phyloP scores from a whole-genome alignment of 2,329 filamentous ascomycete genomes.

The Daldinia sp. region DNA sequence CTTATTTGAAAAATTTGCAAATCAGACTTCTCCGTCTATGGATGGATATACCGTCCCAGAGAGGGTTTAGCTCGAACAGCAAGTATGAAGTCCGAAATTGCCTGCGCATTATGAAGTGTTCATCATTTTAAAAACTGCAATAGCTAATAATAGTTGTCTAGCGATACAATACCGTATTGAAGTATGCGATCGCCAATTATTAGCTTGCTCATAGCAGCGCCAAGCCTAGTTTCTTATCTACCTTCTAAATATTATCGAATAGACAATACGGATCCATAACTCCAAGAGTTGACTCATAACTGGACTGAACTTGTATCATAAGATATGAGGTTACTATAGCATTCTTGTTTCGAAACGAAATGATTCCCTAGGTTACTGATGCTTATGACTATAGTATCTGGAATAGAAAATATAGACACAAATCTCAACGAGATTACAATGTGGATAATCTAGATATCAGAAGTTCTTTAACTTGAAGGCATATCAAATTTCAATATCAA shows the following conservation, averaged over 20 bases:
- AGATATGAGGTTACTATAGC: neutral
- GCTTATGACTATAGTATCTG: neutral
- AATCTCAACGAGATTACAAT: neutral
- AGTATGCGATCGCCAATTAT: neutral
- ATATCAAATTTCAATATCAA: neutral
- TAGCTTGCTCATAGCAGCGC: neutral
- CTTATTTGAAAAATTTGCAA: slow-evolving; percentile 9
- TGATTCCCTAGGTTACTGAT: neutral
- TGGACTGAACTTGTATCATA: neutral
- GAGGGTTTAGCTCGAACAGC: neutral
- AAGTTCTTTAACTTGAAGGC: neutral
- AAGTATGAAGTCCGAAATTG: neutral
- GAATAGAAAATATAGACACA: neutral
- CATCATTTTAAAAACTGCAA: neutral
- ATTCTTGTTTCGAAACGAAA: neutral
- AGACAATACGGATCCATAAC: neutral
- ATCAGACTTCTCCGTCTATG: slow-evolving; percentile 3
- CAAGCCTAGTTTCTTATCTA: neutral
- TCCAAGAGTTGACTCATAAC: neutral
- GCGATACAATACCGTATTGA: neutral
- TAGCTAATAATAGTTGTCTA: neutral
- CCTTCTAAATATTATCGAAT: neutral
- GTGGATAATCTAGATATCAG: neutral
- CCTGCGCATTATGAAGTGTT: neutral
- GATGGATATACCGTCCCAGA: neutral